Evolutionary conservation across 768 basidiomycete genomes (phyloP).

Genomic region (Amanita fuliginea): DNA sequence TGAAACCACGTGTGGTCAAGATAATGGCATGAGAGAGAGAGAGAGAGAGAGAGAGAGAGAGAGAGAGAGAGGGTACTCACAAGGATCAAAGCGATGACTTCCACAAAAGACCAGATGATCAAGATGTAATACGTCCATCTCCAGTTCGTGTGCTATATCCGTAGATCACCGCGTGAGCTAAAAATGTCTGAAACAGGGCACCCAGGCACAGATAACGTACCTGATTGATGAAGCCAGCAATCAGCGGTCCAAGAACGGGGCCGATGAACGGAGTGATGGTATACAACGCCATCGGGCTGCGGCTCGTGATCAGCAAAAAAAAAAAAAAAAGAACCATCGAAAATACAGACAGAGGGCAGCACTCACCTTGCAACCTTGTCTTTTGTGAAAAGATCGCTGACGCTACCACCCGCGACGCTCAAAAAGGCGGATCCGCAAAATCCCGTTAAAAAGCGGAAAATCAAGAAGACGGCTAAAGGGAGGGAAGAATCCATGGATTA

Average conservation of each 20-base stretch:
- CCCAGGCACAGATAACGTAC: neutral
- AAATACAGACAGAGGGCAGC: too few species aligned
- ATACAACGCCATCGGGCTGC: neutral
- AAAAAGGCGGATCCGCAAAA: slow-evolving; percentile 45
- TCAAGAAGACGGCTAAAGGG: neutral
- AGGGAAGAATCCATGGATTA: neutral
- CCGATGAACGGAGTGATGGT: slow-evolving; percentile 30
- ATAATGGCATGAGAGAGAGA: too few species aligned
- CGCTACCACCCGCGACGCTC: slow-evolving; percentile 45
- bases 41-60: neutral
- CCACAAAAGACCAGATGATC: slow-evolving; percentile 55
- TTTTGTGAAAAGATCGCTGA: slow-evolving; percentile 48
- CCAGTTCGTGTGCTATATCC: slow-evolving; percentile 42
- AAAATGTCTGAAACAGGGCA: neutral
- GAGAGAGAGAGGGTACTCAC: slow-evolving; percentile 28
- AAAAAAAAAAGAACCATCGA: too few species aligned
- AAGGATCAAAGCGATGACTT: slow-evolving; percentile 38
- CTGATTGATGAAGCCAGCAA: slow-evolving; percentile 36
- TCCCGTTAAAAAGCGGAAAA: slow-evolving; percentile 37
- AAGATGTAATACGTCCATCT: slow-evolving; percentile 71
- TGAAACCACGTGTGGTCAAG: slow-evolving; percentile 13
- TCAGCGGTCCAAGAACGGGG: slow-evolving; percentile 43
- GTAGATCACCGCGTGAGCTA: neutral
- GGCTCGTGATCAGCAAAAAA: too few species aligned
- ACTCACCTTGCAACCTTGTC: slow-evolving; percentile 47